Conservation (phyloP, 2,329 filamentous ascomycete species). For the Gliomastix tumulicola region DNA sequence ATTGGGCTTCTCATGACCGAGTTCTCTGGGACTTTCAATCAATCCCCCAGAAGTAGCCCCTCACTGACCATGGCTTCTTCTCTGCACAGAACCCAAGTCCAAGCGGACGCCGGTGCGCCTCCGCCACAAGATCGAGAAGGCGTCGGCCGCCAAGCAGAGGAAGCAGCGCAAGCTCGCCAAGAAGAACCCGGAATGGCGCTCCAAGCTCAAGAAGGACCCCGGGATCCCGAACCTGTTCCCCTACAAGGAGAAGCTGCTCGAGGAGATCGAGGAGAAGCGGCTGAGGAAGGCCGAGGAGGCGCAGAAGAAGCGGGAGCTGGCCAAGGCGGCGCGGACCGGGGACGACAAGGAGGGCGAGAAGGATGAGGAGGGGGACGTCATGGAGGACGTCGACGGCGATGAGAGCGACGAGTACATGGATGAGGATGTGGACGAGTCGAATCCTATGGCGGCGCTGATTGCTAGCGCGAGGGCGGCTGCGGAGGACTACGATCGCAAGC, state of each 20-base stretch:
- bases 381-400: conserved; percentile 40
- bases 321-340: conserved; percentile 58
- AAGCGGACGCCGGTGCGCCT: conserved; percentile 87
- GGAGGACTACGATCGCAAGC: conserved; percentile 62
- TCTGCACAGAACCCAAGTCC: conserved; percentile 77
- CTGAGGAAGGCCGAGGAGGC: conserved; percentile 75
- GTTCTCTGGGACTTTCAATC: conserved; percentile 1
- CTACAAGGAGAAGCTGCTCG: conserved; percentile 91
- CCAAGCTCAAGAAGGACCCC: conserved; percentile 93
- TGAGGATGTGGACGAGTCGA: conserved; percentile 58
- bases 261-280: conserved; percentile 88
- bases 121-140: conserved; percentile 93
- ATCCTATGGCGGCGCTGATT: conserved; percentile 87
- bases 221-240: conserved; percentile 97
- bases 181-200: conserved; percentile 96
- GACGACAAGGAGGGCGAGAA: conserved; percentile 25
- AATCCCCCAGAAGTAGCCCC: no score
- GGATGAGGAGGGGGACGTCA: conserved; percentile 36
- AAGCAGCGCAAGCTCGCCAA: conserved; percentile 86
- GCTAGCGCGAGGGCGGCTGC: conserved; percentile 77
- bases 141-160: conserved; percentile 80
- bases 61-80: no score
- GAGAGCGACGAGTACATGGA: conserved; percentile 46
- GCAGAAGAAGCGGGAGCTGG: conserved; percentile 62
- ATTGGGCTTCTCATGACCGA: not conserved